phyloP scores from a whole-genome alignment of 129 eudicot genomes.

The Dittrichia graveolens region DNA sequence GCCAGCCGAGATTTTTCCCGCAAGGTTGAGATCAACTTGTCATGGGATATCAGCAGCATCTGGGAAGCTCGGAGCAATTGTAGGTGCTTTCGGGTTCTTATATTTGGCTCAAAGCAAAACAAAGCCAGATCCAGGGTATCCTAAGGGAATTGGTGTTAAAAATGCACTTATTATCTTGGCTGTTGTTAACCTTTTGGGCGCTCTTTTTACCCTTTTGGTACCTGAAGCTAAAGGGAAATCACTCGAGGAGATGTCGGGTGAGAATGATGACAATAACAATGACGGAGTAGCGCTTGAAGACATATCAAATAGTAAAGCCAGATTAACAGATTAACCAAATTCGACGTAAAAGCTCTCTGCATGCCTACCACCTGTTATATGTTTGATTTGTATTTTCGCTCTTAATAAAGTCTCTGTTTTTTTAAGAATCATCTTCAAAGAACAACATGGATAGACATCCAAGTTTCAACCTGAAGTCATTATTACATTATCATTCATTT shows the following conservation, averaged over 20 bases:
- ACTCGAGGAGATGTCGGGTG: constrained; percentile 72
- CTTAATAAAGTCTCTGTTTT: constrained; percentile 26
- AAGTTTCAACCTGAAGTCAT: neutral
- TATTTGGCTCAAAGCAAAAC: constrained; percentile 60
- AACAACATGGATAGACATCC: constrained; percentile 3
- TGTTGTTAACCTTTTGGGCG: constrained; percentile 58
- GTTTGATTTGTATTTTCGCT: constrained; percentile 15
- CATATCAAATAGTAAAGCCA: constrained; percentile 4
- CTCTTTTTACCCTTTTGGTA: constrained; percentile 62
- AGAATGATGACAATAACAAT: constrained; percentile 53
- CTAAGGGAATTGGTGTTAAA: constrained; percentile 60
- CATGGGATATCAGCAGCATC: constrained; percentile 83
- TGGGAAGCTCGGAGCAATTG: constrained; percentile 72
- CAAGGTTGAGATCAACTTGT: constrained; percentile 72
- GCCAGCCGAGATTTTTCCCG: constrained; percentile 87
- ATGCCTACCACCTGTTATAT: constrained; percentile 16
- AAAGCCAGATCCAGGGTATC: constrained; percentile 53
- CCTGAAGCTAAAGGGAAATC: constrained; percentile 83
- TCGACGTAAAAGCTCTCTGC: neutral
- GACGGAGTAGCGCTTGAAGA: constrained; percentile 31
- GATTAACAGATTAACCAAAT: constrained; percentile 10
- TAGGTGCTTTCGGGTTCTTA: constrained; percentile 83
- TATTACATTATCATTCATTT: too few relatives aligned
- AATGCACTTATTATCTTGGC: constrained; percentile 59
- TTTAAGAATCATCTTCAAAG: constrained; percentile 22